phyloP scores from a whole-genome alignment of 2,329 filamentous ascomycete species.

The Fusarium devonianum region DNA sequence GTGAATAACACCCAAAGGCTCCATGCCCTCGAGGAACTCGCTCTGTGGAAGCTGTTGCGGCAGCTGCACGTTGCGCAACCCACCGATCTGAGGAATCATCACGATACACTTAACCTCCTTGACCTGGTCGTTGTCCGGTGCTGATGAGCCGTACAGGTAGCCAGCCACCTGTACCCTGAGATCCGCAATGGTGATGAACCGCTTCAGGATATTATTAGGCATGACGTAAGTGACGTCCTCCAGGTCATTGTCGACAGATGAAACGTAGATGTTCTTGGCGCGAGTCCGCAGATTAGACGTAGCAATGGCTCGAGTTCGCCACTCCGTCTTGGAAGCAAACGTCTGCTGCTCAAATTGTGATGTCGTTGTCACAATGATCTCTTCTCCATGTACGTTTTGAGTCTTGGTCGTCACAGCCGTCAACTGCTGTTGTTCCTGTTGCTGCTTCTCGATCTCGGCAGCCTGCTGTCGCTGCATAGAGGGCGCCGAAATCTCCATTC shows the following conservation, averaged over 20 bases:
- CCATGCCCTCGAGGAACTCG: slow-evolving; percentile 84
- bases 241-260: slow-evolving; percentile 89
- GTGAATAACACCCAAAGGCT: slow-evolving; percentile 94
- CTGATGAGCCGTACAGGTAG: slow-evolving; percentile 92
- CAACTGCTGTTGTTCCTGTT: slow-evolving; percentile 94
- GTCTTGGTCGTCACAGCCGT: slow-evolving; percentile 98
- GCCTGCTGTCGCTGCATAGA: slow-evolving; percentile 98
- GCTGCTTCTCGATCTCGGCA: slow-evolving; percentile 98
- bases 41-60: slow-evolving; percentile 91
- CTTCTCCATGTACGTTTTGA: slow-evolving; percentile 94
- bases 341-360: slow-evolving; percentile 98
- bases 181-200: slow-evolving; percentile 97
- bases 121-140: slow-evolving; percentile 92
- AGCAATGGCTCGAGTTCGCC: slow-evolving; percentile 95
- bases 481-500: slow-evolving; percentile 99
- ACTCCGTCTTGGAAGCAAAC: slow-evolving; percentile 98
- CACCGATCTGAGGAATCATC: slow-evolving; percentile 96
- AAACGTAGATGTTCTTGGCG: slow-evolving; percentile 98
- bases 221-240: slow-evolving; percentile 97
- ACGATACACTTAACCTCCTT: slow-evolving; percentile 98
- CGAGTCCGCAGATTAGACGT: slow-evolving; percentile 93
- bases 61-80: slow-evolving; percentile 88
- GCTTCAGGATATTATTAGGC: slow-evolving; percentile 98
- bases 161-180: slow-evolving; percentile 95
- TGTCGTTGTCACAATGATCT: slow-evolving; percentile 97